These are phyloP conservation scores for Agaricus subrufescens DNA, from an alignment of 768 basidiomycete genomes.

Conservation along the genomic window DNA sequence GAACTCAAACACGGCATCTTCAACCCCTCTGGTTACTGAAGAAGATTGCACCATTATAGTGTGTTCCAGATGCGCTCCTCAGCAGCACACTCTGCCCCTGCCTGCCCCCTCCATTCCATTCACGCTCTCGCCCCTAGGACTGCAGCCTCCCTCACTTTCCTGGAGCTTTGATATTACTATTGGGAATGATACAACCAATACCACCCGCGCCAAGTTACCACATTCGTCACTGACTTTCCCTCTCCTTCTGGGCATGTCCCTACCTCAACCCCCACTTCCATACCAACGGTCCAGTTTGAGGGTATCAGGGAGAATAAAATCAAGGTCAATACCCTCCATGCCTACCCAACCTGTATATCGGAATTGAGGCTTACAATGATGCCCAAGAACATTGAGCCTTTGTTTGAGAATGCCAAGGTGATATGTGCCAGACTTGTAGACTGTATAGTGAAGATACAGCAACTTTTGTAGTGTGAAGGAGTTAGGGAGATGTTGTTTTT, in stretches of 20 bases:
- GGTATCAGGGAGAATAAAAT: constrained; percentile 21
- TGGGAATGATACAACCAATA: neutral
- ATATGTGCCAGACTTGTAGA: constrained; percentile 61
- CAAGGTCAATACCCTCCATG: constrained; percentile 65
- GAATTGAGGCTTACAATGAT: constrained; percentile 65
- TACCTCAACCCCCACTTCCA: neutral
- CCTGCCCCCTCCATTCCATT: constrained; percentile 18
- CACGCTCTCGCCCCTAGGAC: constrained; percentile 7
- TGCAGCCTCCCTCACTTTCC: constrained; percentile 15
- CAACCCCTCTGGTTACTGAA: constrained; percentile 66
- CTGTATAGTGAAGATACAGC: constrained; percentile 64
- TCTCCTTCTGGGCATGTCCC: neutral
- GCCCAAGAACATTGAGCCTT: constrained; percentile 81
- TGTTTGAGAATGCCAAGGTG: constrained; percentile 78
- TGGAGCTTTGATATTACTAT: neutral
- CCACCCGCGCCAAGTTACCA: neutral
- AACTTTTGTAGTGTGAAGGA: constrained; percentile 31
- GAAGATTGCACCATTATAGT: constrained; percentile 71
- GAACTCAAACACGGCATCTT: constrained; percentile 75
- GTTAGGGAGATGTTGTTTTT: constrained; percentile 1
- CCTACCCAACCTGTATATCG: constrained; percentile 40
- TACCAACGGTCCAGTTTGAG: constrained; percentile 12
- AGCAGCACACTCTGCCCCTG: constrained; percentile 33
- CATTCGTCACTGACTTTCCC: neutral
- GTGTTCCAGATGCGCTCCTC: constrained; percentile 37